A percentile compares a stretch with the other conserved stretches of the same genome.
phyloP scores from a whole-genome alignment of 148 eudicot genomes.

The Vaccinium vitisidaea region DNA sequence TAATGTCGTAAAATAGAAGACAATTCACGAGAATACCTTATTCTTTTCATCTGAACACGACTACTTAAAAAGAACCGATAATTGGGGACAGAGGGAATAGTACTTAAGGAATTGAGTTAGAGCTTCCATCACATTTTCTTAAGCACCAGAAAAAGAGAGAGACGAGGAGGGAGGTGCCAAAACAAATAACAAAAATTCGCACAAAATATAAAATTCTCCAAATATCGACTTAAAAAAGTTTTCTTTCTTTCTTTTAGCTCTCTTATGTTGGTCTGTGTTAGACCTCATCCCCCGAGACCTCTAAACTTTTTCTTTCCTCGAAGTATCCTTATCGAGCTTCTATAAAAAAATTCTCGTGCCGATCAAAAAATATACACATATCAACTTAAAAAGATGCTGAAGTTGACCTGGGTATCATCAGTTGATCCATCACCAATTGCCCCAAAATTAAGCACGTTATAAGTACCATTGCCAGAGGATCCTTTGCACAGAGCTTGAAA shows the following conservation, averaged over 20 bases:
- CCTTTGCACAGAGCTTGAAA: neutral
- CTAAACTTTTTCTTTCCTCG: too few relatives aligned
- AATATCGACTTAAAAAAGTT: neutral
- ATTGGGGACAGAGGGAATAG: too few relatives aligned
- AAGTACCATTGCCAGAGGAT: neutral
- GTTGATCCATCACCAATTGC: slow-evolving; percentile 4
- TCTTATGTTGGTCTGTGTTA: too few relatives aligned
- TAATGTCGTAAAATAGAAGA: too few relatives aligned
- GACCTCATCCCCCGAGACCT: too few relatives aligned
- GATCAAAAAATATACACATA: too few relatives aligned
- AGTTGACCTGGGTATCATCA: slow-evolving; percentile 14
- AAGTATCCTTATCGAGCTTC: too few relatives aligned
- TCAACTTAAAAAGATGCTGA: neutral
- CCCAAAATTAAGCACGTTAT: slow-evolving; percentile 11
- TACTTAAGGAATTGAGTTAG: neutral
- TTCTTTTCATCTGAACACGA: too few relatives aligned
- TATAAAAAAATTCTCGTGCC: too few relatives aligned
- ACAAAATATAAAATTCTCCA: neutral
- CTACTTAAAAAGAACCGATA: too few relatives aligned
- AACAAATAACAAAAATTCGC: neutral
- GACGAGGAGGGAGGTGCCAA: neutral
- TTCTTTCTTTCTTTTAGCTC: too few relatives aligned
- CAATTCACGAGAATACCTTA: too few relatives aligned
- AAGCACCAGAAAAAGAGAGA: neutral
- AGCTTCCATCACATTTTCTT: neutral